Percentiles rank a stretch among this genome's conserved stretches.
phyloP scores from a whole-genome alignment of 2,329 filamentous ascomycete genomes.

The Colletotrichum salicis region DNA sequence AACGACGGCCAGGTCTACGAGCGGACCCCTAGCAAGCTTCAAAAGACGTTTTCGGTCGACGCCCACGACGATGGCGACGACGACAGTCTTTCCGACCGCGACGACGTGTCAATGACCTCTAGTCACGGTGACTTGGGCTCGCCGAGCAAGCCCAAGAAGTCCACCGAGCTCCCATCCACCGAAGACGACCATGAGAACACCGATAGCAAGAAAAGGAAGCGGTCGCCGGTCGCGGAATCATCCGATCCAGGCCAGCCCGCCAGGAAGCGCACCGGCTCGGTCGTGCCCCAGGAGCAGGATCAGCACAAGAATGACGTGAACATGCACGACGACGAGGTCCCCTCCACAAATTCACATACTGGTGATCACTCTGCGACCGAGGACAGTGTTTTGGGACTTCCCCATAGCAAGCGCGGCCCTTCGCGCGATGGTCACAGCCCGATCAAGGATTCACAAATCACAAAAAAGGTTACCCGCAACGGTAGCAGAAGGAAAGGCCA shows the following conservation, averaged over 20 bases:
- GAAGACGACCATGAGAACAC: conserved; percentile 49
- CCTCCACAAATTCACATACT: conserved; percentile 50
- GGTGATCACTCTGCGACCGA: conserved; percentile 57
- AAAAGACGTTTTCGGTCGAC: conserved; percentile 56
- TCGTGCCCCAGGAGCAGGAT: conserved; percentile 51
- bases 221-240: conserved; percentile 56
- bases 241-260: conserved; percentile 59
- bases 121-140: conserved; percentile 51
- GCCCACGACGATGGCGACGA: conserved; percentile 50
- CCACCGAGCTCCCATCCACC: conserved; percentile 39
- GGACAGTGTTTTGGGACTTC: conserved; percentile 54
- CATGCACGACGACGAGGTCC: conserved; percentile 46
- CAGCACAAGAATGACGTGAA: conserved; percentile 42
- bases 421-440: conserved; percentile 39
- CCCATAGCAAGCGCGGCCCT: conserved; percentile 52
- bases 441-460: conserved; percentile 41
- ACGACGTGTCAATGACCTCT: conserved; percentile 51
- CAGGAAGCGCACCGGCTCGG: conserved; percentile 65
- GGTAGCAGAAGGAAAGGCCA: conserved; percentile 52
- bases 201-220: conserved; percentile 62
- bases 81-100: conserved; percentile 53
- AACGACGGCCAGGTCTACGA: conserved; percentile 67
- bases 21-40: conserved; percentile 81
- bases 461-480: conserved; percentile 55
- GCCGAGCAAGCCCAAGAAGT: conserved; percentile 46